Evolutionary conservation across 768 basidiomycete genomes (phyloP).

Genomic region (Gyrodon lividus): DNA sequence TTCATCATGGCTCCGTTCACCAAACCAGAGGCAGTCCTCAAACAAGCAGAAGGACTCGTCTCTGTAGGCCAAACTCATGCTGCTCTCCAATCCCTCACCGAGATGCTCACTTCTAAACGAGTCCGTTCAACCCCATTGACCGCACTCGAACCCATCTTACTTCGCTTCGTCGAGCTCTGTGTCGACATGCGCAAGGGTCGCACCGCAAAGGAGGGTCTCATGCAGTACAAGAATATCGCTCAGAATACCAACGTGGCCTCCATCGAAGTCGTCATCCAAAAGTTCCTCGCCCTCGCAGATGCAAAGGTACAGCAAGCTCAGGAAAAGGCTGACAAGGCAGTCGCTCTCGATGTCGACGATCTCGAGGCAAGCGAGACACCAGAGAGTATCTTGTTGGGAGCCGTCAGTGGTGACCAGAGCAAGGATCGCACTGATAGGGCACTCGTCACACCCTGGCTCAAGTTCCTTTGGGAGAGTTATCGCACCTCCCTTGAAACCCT

Average conservation of each 20-base stretch:
- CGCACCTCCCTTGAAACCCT: constrained; percentile 93
- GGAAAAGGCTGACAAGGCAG: constrained; percentile 77
- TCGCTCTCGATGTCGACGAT: constrained; percentile 87
- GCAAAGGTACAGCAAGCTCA: constrained; percentile 82
- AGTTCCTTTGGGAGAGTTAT: constrained; percentile 99
- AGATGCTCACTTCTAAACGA: constrained; percentile 91
- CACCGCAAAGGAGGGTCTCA: constrained; percentile 91
- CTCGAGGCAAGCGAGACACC: constrained; percentile 95
- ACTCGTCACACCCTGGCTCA: constrained; percentile 95
- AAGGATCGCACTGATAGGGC: constrained; percentile 94
- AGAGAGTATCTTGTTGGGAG: constrained; percentile 85
- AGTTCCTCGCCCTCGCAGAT: constrained; percentile 79
- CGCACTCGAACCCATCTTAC: constrained; percentile 92
- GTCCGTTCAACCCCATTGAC: constrained; percentile 89
- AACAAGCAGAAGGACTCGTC: constrained; percentile 92
- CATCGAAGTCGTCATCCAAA: constrained; percentile 88
- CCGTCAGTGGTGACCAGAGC: constrained; percentile 86
- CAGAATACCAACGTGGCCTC: constrained; percentile 89
- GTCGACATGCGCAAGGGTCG: constrained; percentile 93
- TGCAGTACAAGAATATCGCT: constrained; percentile 98
- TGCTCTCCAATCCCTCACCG: constrained; percentile 84
- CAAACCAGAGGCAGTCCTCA: constrained; percentile 87
- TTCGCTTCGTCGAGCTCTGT: constrained; percentile 94
- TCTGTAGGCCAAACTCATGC: constrained; percentile 90
- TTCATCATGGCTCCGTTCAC: constrained; percentile 79